Base-by-base conservation (phyloP, 2,329 filamentous ascomycete species). In the Tolypocladium guangdongense region DNA sequence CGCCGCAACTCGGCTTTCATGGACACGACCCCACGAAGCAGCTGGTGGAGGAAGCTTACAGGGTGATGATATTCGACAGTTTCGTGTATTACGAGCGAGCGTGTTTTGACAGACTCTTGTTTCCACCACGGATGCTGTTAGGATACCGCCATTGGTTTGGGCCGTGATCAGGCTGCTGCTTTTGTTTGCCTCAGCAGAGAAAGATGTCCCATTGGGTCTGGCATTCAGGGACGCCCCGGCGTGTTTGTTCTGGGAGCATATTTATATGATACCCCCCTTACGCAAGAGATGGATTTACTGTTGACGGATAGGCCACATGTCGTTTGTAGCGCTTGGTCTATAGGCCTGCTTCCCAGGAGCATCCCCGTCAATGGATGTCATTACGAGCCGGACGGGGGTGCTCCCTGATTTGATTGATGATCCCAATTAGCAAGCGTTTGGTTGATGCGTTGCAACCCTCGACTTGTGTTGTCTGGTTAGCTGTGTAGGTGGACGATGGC, bases 21-120 rank as follows among this genome's bases (percentile, higher is more conserved):
- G 57, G 76, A 78, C n/a, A 37, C 65, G 41, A 70, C 76, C 14
- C 78, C 78, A 22, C 70, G 77, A 54, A 79, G 74, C 56, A 81
- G 78, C 58, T 82, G 80, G 79, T 83, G 80, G 80, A 78, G 70
- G 68, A 81, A 81, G 69, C 64, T 81, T 51, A 75, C 74, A 7
- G 72, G 74, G 52, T 70, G 57, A 64, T 47, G 27, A 14, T 20
- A 4, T 20, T 32, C 5, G 43, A 10, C 3, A 52, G 50, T 49
- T 51, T 37, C 38, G 30, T 43, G 41, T 35, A 48, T 49, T 38
- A 57, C 56, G 54, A 56, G 57, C 48, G 53, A 60, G 55, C 52
- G 56, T 55, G 30, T 53, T 47, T 45, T 49, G 46, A 32, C 46
- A 59, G 50, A 57, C 43, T 33, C 43, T 47, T 47, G 43, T 47